Base-by-base conservation (phyloP, 345 rosid species). In the Eutrema heterophyllum region DNA sequence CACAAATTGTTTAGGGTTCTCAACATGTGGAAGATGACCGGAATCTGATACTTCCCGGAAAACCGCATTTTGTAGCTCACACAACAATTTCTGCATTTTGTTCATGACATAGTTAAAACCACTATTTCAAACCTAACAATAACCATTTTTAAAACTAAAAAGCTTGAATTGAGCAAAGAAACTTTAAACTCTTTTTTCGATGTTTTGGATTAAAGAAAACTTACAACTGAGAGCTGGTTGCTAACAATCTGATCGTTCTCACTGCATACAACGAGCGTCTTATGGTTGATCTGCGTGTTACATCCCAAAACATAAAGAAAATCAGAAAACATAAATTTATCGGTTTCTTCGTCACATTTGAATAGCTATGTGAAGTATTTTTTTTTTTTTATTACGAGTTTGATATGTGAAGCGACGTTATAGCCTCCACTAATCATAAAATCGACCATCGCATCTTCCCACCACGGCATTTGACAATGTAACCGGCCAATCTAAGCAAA, bases 381-480 rank as follows among this genome's bases (percentile, higher is more conserved):
- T 7, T 15, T 38, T 11, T 15, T 38, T 11, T 35, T 38, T 12
- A 13, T 38, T 83, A 89, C 98, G 79, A 81, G 84, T 76, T 88
- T 86, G 36, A 92, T 88, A 58, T 76, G 83, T 60, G 87, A 78
- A 27, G 82, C 67, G 2, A 90, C 98, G 33, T 87, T 87, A 70
- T 88, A 92, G 68, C 98, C 96, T 39, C 96, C 91, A 4, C 96
- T 89, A 46, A 69, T 64, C 91, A 92, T 92, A 72, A 86, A 92
- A 77, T 71, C 81, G 14, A 89, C 84, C 43, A 86, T 92, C 5
- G 95, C 88, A 75, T 89, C 90, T 64, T 88, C 81, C 98, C 98
- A 92, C 96, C 96, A 88, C 5, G 96, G 94, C 81, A 84, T 73
- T 81, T 84, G 84, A 71, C 96, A 92, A 56, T 90, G 95, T 66